phyloP scores from a whole-genome alignment of 805 yeast genomes.

The Cyberlindnera americana region DNA sequence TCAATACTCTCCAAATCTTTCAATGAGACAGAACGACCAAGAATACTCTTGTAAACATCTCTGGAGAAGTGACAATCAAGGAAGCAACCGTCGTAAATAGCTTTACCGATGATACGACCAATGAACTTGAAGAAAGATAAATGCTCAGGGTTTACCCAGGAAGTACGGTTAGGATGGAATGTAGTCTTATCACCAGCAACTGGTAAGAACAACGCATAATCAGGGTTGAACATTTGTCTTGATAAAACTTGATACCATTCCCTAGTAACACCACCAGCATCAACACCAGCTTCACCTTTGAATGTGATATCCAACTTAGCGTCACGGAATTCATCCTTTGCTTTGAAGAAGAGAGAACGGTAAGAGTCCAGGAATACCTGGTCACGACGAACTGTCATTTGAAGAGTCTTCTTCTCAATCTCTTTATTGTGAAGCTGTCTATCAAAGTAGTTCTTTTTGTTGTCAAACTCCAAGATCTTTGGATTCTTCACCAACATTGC shows the following conservation, averaged over 20 bases:
- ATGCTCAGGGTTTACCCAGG: conserved; percentile 92
- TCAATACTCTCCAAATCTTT: conserved; percentile 95
- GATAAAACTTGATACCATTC: conserved; percentile 97
- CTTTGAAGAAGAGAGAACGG: conserved; percentile 73
- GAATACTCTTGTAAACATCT: conserved; percentile 85
- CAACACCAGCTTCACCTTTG: conserved; percentile 93
- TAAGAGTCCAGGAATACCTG: conserved; percentile 92
- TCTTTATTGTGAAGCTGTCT: conserved; percentile 58
- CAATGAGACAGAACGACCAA: conserved; percentile 75
- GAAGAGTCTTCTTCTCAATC: conserved; percentile 42
- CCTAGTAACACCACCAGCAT: conserved; percentile 96
- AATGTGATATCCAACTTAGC: conserved; percentile 78
- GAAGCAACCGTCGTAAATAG: conserved; percentile 80
- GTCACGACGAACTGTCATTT: conserved; percentile 74
- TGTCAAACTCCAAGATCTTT: conserved; percentile 88
- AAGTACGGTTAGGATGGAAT: conserved; percentile 91
- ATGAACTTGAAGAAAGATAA: conserved; percentile 88
- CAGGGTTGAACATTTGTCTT: conserved; percentile 94
- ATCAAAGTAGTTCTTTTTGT: conserved; percentile 81
- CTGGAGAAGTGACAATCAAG: conserved; percentile 93
- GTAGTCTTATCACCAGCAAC: conserved; percentile 91
- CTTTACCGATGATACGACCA: conserved; percentile 92
- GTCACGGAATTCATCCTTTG: conserved; percentile 66
- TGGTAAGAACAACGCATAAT: conserved; percentile 86
- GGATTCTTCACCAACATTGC: conserved; percentile 86